Evolutionary conservation across 176 grass and related monocot species (phyloP), one percentile per base, ranked within the genome.

Genomic region (Alopecurus myosuroides): DNA sequence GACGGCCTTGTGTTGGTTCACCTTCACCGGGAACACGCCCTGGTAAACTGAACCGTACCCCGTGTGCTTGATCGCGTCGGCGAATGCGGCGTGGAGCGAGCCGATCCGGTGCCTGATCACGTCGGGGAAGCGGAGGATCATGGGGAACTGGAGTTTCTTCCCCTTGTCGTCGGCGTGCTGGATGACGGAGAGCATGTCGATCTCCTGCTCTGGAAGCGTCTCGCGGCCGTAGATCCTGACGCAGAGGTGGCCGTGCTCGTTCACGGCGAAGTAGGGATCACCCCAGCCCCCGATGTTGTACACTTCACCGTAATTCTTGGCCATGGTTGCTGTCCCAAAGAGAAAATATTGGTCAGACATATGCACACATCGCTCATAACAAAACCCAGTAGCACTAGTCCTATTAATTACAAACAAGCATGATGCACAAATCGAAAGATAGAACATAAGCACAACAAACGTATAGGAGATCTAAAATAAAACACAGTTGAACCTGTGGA

Each of bases 111-210:
- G 55, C 23, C 50, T 76, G 53, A 87, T 69, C 41, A 87, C 78
- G 15, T 76, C 85, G 6, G 85, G 85, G 79, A 87, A 87, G 29
- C 85, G 85, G 55, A 82, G 65, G 25, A 87, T 82, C 42, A 87
- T 70, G 10, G 85, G 85, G 10, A 82, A 66, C 55, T 82, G 78
- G 29, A 51, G 9, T 1, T 40, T 52, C 7, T 64, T 81, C 14
- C 29, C 11, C 52, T 1, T 20, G 52, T 9, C 56, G 6, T 13
- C 23, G 0, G 25, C 11, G 11, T 25, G 13, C 0, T 81, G 0
- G 7, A 87, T 58, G 66, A 63, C 78, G 6, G 63, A 46, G 45
- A 39, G n/a, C 5, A 87, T 26, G 42, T 87, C 85, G 31, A 87
- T 53, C 22, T 82, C 85, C 67, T 82, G 42, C 9, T 10, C 30